These are phyloP conservation scores for Lepiota brunneoincarnata DNA, from an alignment of 768 basidiomycete species.

Conservation along the genomic window DNA sequence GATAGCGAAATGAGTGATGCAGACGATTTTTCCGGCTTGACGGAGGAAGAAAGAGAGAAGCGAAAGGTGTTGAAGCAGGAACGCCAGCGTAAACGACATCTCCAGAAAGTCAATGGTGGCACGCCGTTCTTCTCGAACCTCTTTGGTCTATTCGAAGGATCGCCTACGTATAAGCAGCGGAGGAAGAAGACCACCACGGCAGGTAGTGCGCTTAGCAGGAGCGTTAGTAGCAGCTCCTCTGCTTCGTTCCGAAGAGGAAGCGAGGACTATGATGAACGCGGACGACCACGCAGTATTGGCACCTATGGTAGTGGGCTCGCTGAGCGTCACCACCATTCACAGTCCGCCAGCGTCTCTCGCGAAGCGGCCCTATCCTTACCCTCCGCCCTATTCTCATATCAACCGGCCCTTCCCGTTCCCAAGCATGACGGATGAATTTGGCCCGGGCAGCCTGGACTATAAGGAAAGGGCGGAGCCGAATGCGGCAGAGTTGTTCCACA, in stretches of 20 bases:
- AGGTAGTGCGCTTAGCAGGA: slow-evolving; percentile 14
- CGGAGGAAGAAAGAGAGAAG: slow-evolving; percentile 84
- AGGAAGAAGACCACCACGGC: slow-evolving; percentile 65
- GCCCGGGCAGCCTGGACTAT: slow-evolving; percentile 21
- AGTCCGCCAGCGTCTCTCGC: slow-evolving; percentile 1
- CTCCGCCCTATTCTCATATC: slow-evolving; percentile 5
- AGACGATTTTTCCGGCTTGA: slow-evolving; percentile 53
- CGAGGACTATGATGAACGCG: slow-evolving; percentile 32
- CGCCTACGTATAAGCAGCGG: slow-evolving; percentile 85
- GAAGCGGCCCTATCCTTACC: slow-evolving; percentile 10
- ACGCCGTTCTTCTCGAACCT: slow-evolving; percentile 26
- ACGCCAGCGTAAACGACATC: slow-evolving; percentile 19
- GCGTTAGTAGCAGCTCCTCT: slow-evolving; percentile 1
- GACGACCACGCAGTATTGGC: slow-evolving; percentile 18
- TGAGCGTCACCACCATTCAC: slow-evolving; percentile 8
- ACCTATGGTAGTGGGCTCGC: slow-evolving; percentile 10
- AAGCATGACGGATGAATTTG: slow-evolving; percentile 31
- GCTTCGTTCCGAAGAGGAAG: slow-evolving; percentile 20
- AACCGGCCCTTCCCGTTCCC: slow-evolving; percentile 16
- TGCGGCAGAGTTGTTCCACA: slow-evolving; percentile 66
- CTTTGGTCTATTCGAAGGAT: slow-evolving; percentile 75
- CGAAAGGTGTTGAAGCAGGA: slow-evolving; percentile 83
- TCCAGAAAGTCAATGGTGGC: slow-evolving; percentile 6
- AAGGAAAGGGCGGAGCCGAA: slow-evolving; percentile 30
- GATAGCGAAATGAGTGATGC: slow-evolving; percentile 18